These are phyloP conservation scores for Hypoxylon perforatum DNA, from an alignment of 495 filamentous ascomycete species.

Conservation along the genomic window DNA sequence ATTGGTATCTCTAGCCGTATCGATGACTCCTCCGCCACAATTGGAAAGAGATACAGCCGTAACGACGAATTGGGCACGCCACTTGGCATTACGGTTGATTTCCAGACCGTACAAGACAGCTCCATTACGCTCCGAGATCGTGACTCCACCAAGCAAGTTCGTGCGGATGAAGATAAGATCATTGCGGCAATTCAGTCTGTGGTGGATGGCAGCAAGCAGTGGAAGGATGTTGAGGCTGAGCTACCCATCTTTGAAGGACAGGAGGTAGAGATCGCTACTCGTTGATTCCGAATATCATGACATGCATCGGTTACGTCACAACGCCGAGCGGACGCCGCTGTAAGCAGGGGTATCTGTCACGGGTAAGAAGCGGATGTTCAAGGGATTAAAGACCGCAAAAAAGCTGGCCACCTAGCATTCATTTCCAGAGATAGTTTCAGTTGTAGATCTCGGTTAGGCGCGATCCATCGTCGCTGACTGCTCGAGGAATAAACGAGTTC, in stretches of 20 bases:
- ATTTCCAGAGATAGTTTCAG: slow-evolving; percentile 31
- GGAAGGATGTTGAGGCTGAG: slow-evolving; percentile 68
- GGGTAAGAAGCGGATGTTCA: not conserved
- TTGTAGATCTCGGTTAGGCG: slow-evolving; percentile 27
- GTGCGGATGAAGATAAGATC: slow-evolving; percentile 71
- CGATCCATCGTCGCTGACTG: slow-evolving; percentile 4
- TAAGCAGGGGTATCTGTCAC: slow-evolving; percentile 22
- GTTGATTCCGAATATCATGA: slow-evolving; percentile 19
- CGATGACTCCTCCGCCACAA: slow-evolving; percentile 74
- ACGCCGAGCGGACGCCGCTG: not conserved
- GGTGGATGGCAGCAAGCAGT: slow-evolving; percentile 67
- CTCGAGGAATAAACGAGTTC: slow-evolving; percentile 1
- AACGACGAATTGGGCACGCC: slow-evolving; percentile 81
- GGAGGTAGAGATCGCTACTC: slow-evolving; percentile 53
- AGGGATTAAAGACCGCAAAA: slow-evolving; percentile 27
- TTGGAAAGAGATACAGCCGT: slow-evolving; percentile 78
- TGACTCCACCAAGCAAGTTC: slow-evolving; percentile 77
- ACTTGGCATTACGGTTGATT: slow-evolving; percentile 77
- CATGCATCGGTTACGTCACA: slow-evolving; percentile 8
- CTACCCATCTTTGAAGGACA: slow-evolving; percentile 71
- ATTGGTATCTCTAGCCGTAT: slow-evolving; percentile 71
- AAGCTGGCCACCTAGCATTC: slow-evolving; percentile 19
- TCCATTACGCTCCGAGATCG: slow-evolving; percentile 78
- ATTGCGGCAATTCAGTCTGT: slow-evolving; percentile 70
- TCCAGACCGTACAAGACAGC: slow-evolving; percentile 77